A percentile compares a stretch with the other conserved stretches of the same genome.
These are phyloP conservation scores for Melampsora larici-populina DNA, from an alignment of 1,284 basidiomycete species.

Conservation along the genomic window DNA sequence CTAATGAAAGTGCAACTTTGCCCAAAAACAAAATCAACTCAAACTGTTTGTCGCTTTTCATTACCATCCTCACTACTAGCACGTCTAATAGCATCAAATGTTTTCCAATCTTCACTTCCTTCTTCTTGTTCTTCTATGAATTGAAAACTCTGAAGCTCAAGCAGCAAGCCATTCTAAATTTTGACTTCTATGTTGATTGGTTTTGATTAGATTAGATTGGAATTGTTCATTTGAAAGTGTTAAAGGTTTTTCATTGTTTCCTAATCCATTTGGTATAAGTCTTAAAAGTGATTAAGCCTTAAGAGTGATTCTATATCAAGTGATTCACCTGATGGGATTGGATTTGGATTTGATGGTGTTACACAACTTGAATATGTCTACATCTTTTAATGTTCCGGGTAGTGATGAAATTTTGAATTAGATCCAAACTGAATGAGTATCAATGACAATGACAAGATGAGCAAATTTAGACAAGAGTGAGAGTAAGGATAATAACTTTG, in stretches of 20 bases:
- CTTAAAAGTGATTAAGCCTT: too few species aligned
- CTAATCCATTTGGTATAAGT: slow-evolving; percentile 46
- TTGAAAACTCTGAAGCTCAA: slow-evolving; percentile 17
- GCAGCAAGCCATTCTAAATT: slow-evolving; percentile 30
- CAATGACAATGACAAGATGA: too few species aligned
- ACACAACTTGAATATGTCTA: slow-evolving; percentile 92
- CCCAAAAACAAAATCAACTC: too few species aligned
- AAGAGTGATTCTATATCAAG: slow-evolving; percentile 70
- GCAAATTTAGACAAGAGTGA: too few species aligned
- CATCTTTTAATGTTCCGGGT: too few species aligned
- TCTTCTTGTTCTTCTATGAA: neutral
- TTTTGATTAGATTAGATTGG: neutral
- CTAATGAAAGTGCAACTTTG: too few species aligned
- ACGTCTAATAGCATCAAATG: too few species aligned
- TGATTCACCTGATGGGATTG: slow-evolving; percentile 80
- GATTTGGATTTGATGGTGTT: slow-evolving; percentile 81
- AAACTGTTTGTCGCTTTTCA: too few species aligned
- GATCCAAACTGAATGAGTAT: too few species aligned
- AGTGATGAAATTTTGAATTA: too few species aligned
- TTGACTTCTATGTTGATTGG: slow-evolving; percentile 6
- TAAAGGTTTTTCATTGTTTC: slow-evolving; percentile 13
- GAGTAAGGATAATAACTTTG: too few species aligned
- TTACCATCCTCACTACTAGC: too few species aligned
- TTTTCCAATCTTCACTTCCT: neutral
- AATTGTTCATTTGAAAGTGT: neutral